A percentile compares a stretch with the other conserved stretches of the same genome.
Evolutionary conservation across 2,329 filamentous ascomycete genomes (phyloP).

Genomic region (Pestalotiopsis sp.): DNA sequence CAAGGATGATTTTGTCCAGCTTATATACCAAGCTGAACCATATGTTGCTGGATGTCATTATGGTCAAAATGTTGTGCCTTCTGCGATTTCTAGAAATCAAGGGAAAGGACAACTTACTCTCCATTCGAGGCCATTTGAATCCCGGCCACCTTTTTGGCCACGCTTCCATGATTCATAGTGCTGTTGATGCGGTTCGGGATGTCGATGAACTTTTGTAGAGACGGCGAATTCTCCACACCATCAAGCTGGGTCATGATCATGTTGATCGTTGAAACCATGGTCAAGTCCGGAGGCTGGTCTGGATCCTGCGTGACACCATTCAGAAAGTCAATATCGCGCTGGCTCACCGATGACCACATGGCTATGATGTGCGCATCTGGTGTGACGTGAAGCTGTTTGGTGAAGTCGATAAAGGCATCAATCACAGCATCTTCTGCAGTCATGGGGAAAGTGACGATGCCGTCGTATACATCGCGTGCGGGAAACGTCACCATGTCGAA

Average conservation of each 20-base stretch:
- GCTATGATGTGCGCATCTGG: slow-evolving; percentile 10
- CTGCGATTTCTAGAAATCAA: too few species aligned
- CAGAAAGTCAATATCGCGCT: slow-evolving; percentile 9
- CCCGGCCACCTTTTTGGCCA: slow-evolving; percentile 13
- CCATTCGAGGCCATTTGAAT: neutral
- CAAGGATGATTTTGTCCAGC: slow-evolving; percentile 30
- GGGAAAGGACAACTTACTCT: neutral
- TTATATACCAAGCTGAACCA: slow-evolving; percentile 21
- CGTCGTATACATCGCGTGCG: slow-evolving; percentile 19
- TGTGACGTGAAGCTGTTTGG: slow-evolving; percentile 4
- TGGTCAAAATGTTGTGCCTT: neutral
- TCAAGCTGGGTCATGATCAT: slow-evolving; percentile 13
- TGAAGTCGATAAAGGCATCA: slow-evolving; percentile 20
- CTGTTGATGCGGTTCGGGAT: slow-evolving; percentile 5
- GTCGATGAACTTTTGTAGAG: slow-evolving; percentile 9
- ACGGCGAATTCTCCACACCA: slow-evolving; percentile 2
- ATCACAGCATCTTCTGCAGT: slow-evolving; percentile 16
- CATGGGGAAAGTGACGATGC: slow-evolving; percentile 14
- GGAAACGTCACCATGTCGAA: slow-evolving; percentile 21
- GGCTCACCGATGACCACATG: slow-evolving; percentile 10
- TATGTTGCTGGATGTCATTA: neutral
- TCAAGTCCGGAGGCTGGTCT: slow-evolving; percentile 10
- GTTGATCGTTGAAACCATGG: slow-evolving; percentile 4
- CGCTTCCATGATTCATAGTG: slow-evolving; percentile 9
- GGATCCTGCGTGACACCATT: slow-evolving; percentile 10